Base-by-base conservation (phyloP, 148 eudicot genomes). In the Oxyria digyna region DNA sequence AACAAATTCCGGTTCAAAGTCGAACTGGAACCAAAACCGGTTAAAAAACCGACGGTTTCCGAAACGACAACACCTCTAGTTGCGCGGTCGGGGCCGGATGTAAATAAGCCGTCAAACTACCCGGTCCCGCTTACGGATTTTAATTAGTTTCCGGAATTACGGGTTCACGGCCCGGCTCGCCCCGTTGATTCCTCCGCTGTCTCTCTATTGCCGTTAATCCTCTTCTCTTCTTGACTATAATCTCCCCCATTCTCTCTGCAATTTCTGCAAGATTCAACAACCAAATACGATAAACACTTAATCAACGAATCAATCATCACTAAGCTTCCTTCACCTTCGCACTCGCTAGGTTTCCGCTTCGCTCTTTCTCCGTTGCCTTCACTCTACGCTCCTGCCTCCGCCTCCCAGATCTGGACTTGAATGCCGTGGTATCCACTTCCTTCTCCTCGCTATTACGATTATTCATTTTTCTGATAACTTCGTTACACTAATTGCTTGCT, bases 71-170 rank as follows among this genome's bases (percentile, higher is more conserved):
- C n/a, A n/a, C n/a, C n/a, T n/a, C n/a, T n/a, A n/a, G n/a, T n/a
- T n/a, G n/a, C n/a, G n/a, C n/a, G n/a, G n/a, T n/a, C n/a, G n/a
- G n/a, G n/a, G n/a, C n/a, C n/a, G n/a, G n/a, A n/a, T n/a, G n/a
- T n/a, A n/a, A n/a, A n/a, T n/a, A n/a, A n/a, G 10, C 21, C 21
- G 26, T 20, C 3, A 26, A 52, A 55, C 63, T 24, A 55, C 33
- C 63, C 63, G 63, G 63, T 9, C 35, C 63, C 63, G 33, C 63
- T 55, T 55, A 27, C 63, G 63, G 33, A 32, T 55, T 54, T 49
- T 49, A 49, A 49, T 49, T 24, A 21, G 8, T 55, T 27, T 24
- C 63, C 63, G 63, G 33, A 55, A 24, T 55, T 27, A 26, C 15
- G 32, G 63, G 63, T 11, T 17, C 14, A 29, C 11, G 11, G 4